Evolutionary conservation across 805 yeast genomes (phyloP), one percentile per base, ranked within the genome.

Genomic region (Tetrapisispora arboricola): DNA sequence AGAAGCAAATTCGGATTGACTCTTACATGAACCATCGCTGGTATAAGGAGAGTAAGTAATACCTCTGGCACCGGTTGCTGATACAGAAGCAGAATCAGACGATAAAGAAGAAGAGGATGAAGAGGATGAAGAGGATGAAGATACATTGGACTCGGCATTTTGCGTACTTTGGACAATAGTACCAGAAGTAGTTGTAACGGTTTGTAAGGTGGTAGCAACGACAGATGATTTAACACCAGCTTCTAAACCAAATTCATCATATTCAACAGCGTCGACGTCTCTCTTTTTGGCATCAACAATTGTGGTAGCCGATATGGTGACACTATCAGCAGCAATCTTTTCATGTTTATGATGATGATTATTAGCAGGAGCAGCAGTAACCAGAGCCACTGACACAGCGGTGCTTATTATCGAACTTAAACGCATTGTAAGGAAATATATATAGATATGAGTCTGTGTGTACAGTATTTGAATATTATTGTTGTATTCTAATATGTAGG

Each of bases 21-120:
- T 57, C 68, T 84, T 84, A 71, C 94, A 84, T 21, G 65, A 63
- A 62, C 88, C 90, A 45, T 70, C 61, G 43, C 71, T 58, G 44
- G 77, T 66, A 73, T 84, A 84, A 51, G 94, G 94, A 38, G 88
- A 77, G 72, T 84, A 84, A 43, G 87, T 76, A 54, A 84, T 71
- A 72, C 92, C 94, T 64, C 72, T 76, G 47, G 79, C 70, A 45
- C 73, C 71, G 25, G 68, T 69, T 57, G 58, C 51, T 42, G 55
- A 63, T 49, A 45, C 60, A 22, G 60, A 40, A 26, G 65, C 45
- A 18, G 60, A 46, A 5, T 67, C 38, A 35, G 64, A 39, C 41
- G 66, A 46, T 38, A 64, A 45, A 27, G 69, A 43, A 36, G 65
- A 41, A 13, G 65, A 36, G 15, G 66, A 40, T 15, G 66, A 46